Base-by-base conservation (phyloP, 2,329 filamentous ascomycete species). In the Xylaria sp. region DNA sequence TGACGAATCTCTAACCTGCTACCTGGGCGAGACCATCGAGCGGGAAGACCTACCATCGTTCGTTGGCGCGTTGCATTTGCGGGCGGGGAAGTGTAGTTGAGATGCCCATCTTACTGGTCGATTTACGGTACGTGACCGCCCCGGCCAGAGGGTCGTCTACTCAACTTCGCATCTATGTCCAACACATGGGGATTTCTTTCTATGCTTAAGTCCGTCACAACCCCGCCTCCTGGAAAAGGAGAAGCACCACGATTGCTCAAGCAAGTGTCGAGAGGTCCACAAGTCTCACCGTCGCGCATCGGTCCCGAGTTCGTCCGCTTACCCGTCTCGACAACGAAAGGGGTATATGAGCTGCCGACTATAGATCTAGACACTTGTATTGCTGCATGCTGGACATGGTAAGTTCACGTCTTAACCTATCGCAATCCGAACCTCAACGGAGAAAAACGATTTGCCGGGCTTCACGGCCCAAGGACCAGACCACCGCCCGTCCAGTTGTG, bases 51-150 rank as follows among this genome's bases (percentile, higher is more conserved):
- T n/a, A n/a, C n/a, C n/a, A n/a, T n/a, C n/a, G n/a, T n/a, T n/a
- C n/a, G n/a, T n/a, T n/a, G n/a, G n/a, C n/a, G n/a, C n/a, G n/a
- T n/a, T n/a, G n/a, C n/a, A n/a, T n/a, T n/a, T n/a, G n/a, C n/a
- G n/a, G n/a, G n/a, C n/a, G n/a, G 55, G 50, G 41, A 46, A 50
- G 22, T 45, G 18, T 48, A 44, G 37, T 38, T 44, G 16, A 42
- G 22, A 22, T 39, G 38, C 16, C 22, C 43, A 40, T 54, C 38
- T 41, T 52, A 61, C 58, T 59, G 58, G 56, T 21, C 45, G 47
- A 39, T 59, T 61, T 61, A 61, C 58, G 58, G 48, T 47, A 48
- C 46, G 44, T 44, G 44, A 41, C 49, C 48, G 59, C 59, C 45
- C 58, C 24, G 47, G 44, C 44, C 45, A 51, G 47, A 40, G 11